Evolutionary conservation across 805 yeast genomes (phyloP), one percentile per base, ranked within the genome.

Genomic region (Kodamaea leandrae): DNA sequence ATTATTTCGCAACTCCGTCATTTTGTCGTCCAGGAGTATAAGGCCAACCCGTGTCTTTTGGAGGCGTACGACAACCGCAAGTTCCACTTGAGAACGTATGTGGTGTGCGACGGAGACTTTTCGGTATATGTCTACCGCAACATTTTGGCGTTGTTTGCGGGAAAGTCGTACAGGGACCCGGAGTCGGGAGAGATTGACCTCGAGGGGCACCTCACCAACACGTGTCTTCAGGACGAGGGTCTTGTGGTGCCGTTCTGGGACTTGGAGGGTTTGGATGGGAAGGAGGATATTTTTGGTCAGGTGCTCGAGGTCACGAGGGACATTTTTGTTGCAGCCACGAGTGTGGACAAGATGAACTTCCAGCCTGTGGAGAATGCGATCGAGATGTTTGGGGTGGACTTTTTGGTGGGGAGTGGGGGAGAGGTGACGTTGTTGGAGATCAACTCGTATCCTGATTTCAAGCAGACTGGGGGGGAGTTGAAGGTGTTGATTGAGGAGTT

Each of bases 361-460:
- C 83, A 76, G 60, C 90, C 98, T 0, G 56, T 90, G 44, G 62
- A 66, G 1, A 88, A 88, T 60, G 91, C 95, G 0, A 77, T 86
- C 56, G 99, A 93, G 60, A 72, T 87, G 5, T 93, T 74, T 57
- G 99, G 99, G 0, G 69, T 93, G 12, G 99, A 93, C 59, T 90
- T 89, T 60, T 61, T 93, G 41, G 85, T 93, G 13, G 82, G 80
- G 51, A 65, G 62, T 2, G 66, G 77, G 21, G 56, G 61, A 16
- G 58, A 71, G 10, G 91, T 85, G 2, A 72, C 70, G 33, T 57
- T 93, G 19, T 64, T 91, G 30, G 98, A 93, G 60, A 86, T 89
- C 33, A 93, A 93, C 55, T 83, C 98, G 12, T 93, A 83, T 56
- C 99, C 99, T 1, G 99, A 93, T 58, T 93, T 93, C 66, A 89